These are phyloP conservation scores for Acer negundo DNA, from an alignment of 345 rosid genomes.

Conservation along the genomic window DNA sequence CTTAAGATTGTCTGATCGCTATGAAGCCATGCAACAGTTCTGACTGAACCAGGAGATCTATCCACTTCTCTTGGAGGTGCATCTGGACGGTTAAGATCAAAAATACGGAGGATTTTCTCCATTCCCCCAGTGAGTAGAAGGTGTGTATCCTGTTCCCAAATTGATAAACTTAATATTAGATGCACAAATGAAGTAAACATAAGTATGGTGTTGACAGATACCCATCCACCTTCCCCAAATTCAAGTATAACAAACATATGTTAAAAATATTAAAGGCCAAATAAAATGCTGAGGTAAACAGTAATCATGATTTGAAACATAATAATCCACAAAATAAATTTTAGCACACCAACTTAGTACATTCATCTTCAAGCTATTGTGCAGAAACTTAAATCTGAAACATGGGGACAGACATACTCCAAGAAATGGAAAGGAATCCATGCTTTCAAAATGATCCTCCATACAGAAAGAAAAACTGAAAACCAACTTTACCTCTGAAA, in stretches of 20 bases:
- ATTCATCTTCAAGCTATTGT: background rate
- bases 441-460: too few relatives aligned
- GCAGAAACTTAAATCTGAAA: background rate
- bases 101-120: constrained; percentile 45
- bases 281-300: background rate
- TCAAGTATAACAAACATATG: background rate
- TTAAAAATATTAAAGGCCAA: background rate
- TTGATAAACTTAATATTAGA: constrained; percentile 9
- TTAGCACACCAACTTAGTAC: background rate
- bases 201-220: background rate
- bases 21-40: constrained; percentile 53
- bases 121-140: constrained; percentile 47
- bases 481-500: constrained; percentile 39
- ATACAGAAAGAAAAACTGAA: background rate
- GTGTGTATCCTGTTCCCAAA: constrained; percentile 37
- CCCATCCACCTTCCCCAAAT: background rate
- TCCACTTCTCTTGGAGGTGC: constrained; percentile 48
- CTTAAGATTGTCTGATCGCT: constrained; percentile 49
- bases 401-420: background rate
- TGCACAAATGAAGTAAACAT: background rate
- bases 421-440: background rate
- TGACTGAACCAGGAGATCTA: constrained; percentile 43
- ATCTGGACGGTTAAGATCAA: constrained; percentile 44
- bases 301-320: background rate
- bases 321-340: background rate